Evolutionary conservation across 2,329 filamentous ascomycete genomes (phyloP), one percentile per base, ranked within the genome.

Genomic region (Nigrospora oryzae): DNA sequence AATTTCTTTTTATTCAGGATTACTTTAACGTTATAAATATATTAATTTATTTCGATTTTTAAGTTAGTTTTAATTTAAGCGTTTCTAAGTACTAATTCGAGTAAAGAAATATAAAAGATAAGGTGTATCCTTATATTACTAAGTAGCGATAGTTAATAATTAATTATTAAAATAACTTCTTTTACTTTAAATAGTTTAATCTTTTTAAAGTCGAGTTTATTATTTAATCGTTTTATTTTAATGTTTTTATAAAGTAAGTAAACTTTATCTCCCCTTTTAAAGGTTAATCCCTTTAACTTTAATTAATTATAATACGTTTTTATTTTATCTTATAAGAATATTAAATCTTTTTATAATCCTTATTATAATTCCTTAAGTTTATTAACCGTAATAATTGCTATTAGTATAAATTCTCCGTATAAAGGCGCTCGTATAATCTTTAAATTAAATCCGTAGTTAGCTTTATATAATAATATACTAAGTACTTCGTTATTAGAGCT

Each of bases 161-260:
- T 44, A 38, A 39, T 19, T 33, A n/a, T n/a, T 44, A 36, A 36
- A 38, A 38, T 32, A 32, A 38, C 17, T 33, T 44, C 23, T 38
- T 32, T 39, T 16, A 44, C 16, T 33, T 31, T 16, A 23, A 44
- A 44, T 32, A 33, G 15, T 38, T 28, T 15, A 11, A 44, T 16
- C 30, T 39, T 44, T 17, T 40, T 45, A 38, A 44, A 44, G 28
- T 44, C 17, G 11, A 44, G 16, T 28, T 45, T 36, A n/a, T 40
- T 40, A 35, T 17, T 36, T 30, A 17, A 13, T 10, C 2, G 3
- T 34, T 36, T 45, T 11, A 15, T 11, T 32, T 17, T 45, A 40
- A 45, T 14, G 30, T 44, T 44, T 38, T 40, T 37, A 13, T 30
- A 38, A 6, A 36, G n/a, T n/a, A 36, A 23, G 37, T 45, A 45